Conservation (phyloP, 2,329 filamentous ascomycete genomes). For the Alternaria sp. region DNA sequence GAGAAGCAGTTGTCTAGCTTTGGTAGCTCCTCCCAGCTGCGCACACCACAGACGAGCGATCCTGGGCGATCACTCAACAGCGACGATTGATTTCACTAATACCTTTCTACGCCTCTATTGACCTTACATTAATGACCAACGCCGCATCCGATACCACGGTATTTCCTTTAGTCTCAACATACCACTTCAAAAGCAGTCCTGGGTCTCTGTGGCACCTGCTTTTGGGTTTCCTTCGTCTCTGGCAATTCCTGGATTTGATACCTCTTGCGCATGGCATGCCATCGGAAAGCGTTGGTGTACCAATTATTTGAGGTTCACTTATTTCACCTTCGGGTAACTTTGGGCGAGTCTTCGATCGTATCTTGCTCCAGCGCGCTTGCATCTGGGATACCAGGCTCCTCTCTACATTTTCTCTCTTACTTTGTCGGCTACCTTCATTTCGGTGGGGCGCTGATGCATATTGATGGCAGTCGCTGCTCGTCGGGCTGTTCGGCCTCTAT, state of each 20-base stretch:
- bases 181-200: constrained; percentile 28
- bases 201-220: constrained; percentile 15
- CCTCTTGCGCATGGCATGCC: constrained; percentile 29
- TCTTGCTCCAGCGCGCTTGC: constrained; percentile 6
- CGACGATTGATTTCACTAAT: constrained; percentile 36
- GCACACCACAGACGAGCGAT: constrained; percentile 44
- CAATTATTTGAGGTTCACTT: constrained; percentile 17
- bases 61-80: constrained; percentile 43
- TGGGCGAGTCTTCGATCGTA: constrained; percentile 6
- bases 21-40: constrained; percentile 44
- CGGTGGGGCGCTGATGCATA: neutral
- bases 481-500: neutral
- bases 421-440: constrained; percentile 5
- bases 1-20: constrained; percentile 45
- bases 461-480: neutral
- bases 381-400: constrained; percentile 5
- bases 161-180: constrained; percentile 23
- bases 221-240: constrained; percentile 15
- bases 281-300: constrained; percentile 24
- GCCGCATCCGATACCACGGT: constrained; percentile 24
- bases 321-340: constrained; percentile 27
- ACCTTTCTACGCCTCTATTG: constrained; percentile 9
- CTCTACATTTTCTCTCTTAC: constrained; percentile 10
- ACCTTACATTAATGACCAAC: constrained; percentile 22
- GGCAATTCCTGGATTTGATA: constrained; percentile 23